Base-by-base conservation (phyloP, 108 stramenopile genomes). In the Bacterosira constricta region DNA sequence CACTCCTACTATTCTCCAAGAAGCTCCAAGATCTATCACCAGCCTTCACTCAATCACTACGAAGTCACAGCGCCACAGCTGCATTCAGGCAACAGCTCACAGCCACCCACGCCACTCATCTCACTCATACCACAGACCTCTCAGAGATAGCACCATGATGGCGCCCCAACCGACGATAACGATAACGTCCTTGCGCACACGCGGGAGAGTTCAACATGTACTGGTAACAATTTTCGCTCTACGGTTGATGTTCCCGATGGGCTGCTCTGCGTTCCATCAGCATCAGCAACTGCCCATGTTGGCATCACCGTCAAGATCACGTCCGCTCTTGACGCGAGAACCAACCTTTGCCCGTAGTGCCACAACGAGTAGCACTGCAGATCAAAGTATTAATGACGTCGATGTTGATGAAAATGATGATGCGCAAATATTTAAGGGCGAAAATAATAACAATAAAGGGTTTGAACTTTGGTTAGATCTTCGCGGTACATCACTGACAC, bases 381-480 rank as follows among this genome's bases (percentile, higher is more conserved):
- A 21, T 23, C 49, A 23, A 25, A 50, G 6, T 3, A 18, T 50
- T 50, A 10, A 21, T 23, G 1, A 18, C 21, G 25, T 50, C 1
- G 18, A 18, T 45, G 44, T 45, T 3, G 49, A 50, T 23, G 9
- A 9, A 20, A 23, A 4, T 50, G 20, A 29, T 21, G 29, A 7
- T 15, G 7, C 25, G 4, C 25, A 21, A 30, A n/a, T n/a, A n/a
- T n/a, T n/a, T n/a, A n/a, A n/a, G n/a, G n/a, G n/a, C n/a, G 52
- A 11, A 1, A 13, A 53, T 26, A 29, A 58, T 25, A 0, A 34
- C 9, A 27, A 56, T 12, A 21, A 32, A 46, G 56, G 30, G 15
- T 18, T 69, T 18, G 69, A 69, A 44, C 31, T 69, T 29, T 69
- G 69, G 69, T 58, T 69, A 44, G 69, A 69, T 59, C 55, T 69